A percentile compares a stretch with the other conserved stretches of the same genome.
phyloP scores from a whole-genome alignment of 768 basidiomycete genomes.

The Trametes cubensis region DNA sequence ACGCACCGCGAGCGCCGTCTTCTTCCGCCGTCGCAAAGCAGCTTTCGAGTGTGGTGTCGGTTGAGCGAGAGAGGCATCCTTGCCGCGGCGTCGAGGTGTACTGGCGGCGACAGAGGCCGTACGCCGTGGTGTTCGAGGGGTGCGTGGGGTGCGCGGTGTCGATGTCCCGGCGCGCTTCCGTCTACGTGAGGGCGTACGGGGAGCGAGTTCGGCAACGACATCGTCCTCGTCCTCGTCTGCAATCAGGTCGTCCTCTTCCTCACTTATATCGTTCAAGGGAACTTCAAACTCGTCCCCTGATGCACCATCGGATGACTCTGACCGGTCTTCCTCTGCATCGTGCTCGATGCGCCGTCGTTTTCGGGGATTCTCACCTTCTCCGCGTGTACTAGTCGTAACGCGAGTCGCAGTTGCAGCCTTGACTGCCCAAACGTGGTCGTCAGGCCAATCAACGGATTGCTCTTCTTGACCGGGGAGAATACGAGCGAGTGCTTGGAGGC shows the following conservation, averaged over 20 bases:
- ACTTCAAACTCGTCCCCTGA: slow-evolving; percentile 22
- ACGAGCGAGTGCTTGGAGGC: slow-evolving; percentile 39
- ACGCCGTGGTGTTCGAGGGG: neutral
- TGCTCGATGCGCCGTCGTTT: slow-evolving; percentile 18
- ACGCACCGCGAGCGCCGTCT: slow-evolving; percentile 39
- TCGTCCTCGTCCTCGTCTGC: slow-evolving; percentile 20
- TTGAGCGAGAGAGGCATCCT: slow-evolving; percentile 49
- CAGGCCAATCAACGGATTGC: slow-evolving; percentile 1
- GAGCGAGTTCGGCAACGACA: slow-evolving; percentile 31
- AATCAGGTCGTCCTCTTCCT: neutral
- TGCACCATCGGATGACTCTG: slow-evolving; percentile 16
- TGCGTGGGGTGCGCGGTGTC: slow-evolving; percentile 23
- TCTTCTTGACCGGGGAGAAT: slow-evolving; percentile 6
- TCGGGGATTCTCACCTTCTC: slow-evolving; percentile 11
- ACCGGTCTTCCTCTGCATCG: neutral
- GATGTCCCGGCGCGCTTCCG: slow-evolving; percentile 42
- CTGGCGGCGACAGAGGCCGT: slow-evolving; percentile 16
- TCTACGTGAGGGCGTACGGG: slow-evolving; percentile 58
- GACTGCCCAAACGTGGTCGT: slow-evolving; percentile 26
- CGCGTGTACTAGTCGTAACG: neutral
- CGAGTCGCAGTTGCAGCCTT: slow-evolving; percentile 8
- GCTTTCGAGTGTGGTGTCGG: slow-evolving; percentile 81
- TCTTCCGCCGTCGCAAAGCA: slow-evolving; percentile 53
- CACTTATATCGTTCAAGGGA: neutral
- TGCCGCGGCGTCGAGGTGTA: slow-evolving; percentile 19